Evolutionary conservation across 2,329 filamentous ascomycete species (phyloP), one percentile per base, ranked within the genome.

Genomic region (Tympanopsis confertula): DNA sequence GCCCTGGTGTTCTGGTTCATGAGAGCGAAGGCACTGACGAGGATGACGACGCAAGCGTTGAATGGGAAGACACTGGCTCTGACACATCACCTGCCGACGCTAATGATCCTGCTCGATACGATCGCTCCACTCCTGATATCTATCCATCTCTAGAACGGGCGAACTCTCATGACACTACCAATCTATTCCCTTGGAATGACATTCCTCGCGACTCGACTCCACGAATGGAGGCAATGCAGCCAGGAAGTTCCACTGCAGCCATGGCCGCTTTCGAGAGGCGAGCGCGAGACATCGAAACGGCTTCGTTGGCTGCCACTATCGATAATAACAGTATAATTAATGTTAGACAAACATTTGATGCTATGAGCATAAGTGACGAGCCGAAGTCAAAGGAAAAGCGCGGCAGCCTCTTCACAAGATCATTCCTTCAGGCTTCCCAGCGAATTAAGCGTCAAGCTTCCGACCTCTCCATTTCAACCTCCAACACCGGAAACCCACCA

Each of bases 261-360:
- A 77, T 78, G 15, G 61, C 62, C 32, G 61, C 48, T 28, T 76
- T 70, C 38, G 59, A 73, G 44, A 59, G 57, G 10, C 62, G 71
- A 59, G 68, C 59, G 38, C 62, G 61, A 15, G 71, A 77, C 43
- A 75, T 64, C 35, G 68, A 66, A 19, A 80, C 76, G 0, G 61
- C 78, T 10, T 54, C 77, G 7, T 81, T 76, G 2, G 63, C 72
- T 43, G 69, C 76, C 13, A 80, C 80, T 14, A 86, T 81, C 0
- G 78, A 81, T 66, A 81, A 81, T 13, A 44, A 63, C 4, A 78
- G 83, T 40, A 58, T 76, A 19, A 76, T 80, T 26, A 74, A 68
- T 14, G 59, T 80, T 30, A 66, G 64, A 5, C 70, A 69, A 39
- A 74, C 77, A 18, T 76, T 68, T 41, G 66, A 84, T 28, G 55